A percentile compares a stretch with the other conserved stretches of the same genome.
Conservation (phyloP, 805 yeast species). For the Ogataea neopini region DNA sequence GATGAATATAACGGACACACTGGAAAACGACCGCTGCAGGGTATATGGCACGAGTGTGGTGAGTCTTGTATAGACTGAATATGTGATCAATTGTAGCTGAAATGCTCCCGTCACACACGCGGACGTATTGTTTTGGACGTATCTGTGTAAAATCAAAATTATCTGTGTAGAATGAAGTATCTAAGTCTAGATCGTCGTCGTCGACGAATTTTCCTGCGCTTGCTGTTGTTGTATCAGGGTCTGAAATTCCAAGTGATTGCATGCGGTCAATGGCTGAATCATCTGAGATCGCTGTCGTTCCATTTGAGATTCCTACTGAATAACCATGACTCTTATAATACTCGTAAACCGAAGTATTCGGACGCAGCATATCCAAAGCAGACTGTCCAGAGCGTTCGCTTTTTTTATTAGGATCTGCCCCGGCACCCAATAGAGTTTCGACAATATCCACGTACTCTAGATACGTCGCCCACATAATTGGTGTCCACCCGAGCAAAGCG, state of each 20-base stretch:
- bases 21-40: conserved; percentile 75
- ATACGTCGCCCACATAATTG: conserved; percentile 86
- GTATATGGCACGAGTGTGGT: conserved; percentile 50
- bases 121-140: conserved; percentile 58
- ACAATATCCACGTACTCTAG: conserved; percentile 57
- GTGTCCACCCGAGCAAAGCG: conserved; percentile 54
- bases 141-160: conserved; percentile 59
- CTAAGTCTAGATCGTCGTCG: conserved; percentile 36
- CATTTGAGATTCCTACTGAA: conserved; percentile 20
- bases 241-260: neutral
- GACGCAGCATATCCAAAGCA: conserved; percentile 59
- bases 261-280: neutral
- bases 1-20: conserved; percentile 66
- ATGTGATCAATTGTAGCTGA: conserved; percentile 49
- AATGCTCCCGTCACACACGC: conserved; percentile 60
- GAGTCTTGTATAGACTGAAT: conserved; percentile 44
- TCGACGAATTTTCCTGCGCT: conserved; percentile 32
- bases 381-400: conserved; percentile 39
- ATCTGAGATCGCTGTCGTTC: neutral
- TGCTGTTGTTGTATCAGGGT: neutral
- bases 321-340: conserved; percentile 57
- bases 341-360: conserved; percentile 56
- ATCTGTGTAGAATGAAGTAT: conserved; percentile 32
- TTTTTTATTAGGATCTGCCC: conserved; percentile 59
- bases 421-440: conserved; percentile 55